Conservation (phyloP, 441 rosid genomes). For the Melastoma candidum region DNA sequence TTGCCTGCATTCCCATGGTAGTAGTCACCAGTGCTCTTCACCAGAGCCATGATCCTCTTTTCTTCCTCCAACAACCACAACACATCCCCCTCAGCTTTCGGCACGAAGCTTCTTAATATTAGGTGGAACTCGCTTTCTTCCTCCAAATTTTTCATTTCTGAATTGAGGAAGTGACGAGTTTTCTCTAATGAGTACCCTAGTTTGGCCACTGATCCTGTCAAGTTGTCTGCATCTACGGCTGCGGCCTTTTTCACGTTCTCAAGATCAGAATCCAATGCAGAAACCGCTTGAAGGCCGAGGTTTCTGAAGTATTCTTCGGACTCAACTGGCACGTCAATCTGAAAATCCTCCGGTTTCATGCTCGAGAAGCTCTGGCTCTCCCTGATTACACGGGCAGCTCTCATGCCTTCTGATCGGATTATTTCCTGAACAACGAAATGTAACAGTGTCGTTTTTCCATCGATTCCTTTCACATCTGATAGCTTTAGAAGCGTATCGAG, state of each 20-base stretch:
- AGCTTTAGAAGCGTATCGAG: conserved; percentile 31
- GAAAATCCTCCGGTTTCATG: conserved; percentile 7
- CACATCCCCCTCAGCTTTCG: conserved; percentile 10
- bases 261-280: conserved; percentile 12
- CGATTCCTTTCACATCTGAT: conserved; percentile 25
- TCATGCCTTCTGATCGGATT: conserved; percentile 23
- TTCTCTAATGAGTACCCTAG: conserved; percentile 5
- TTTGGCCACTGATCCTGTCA: conserved; percentile 13
- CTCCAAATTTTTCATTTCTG: conserved; percentile 8
- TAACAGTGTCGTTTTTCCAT: conserved; percentile 28
- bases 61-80: conserved; percentile 14
- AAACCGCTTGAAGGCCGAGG: conserved; percentile 18
- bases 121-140: conserved; percentile 10
- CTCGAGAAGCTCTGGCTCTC: conserved; percentile 11
- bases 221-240: conserved; percentile 12
- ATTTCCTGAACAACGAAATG: conserved; percentile 31
- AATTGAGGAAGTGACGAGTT: conserved; percentile 8
- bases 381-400: conserved; percentile 15
- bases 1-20: conserved; percentile 16
- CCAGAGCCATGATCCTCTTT: conserved; percentile 15
- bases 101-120: conserved; percentile 11
- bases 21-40: conserved; percentile 16
- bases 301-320: conserved; percentile 12
- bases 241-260: conserved; percentile 15
- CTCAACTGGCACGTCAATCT: not conserved